Evolutionary conservation across 139 green algal species (phyloP).

Genomic region (Microglena sp.): DNA sequence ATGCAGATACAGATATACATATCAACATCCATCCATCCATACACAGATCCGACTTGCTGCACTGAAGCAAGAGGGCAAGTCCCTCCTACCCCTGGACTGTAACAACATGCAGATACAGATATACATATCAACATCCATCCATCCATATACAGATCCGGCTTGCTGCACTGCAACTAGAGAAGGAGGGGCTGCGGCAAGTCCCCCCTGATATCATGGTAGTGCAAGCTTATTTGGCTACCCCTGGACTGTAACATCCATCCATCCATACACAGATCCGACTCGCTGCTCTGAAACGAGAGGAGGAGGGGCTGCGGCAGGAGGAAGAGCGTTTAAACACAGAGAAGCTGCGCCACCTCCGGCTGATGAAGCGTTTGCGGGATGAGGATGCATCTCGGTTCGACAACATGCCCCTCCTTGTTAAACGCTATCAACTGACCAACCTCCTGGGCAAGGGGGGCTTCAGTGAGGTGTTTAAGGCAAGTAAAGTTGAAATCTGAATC

Average conservation of each 20-base stretch:
- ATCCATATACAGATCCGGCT: neutral
- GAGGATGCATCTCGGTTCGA: slow-evolving; percentile 10
- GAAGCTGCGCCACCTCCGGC: slow-evolving; percentile 53
- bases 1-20: too few relatives aligned
- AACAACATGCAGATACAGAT: neutral
- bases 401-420: neutral
- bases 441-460: slow-evolving; percentile 91
- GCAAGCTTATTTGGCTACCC: neutral
- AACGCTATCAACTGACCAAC: slow-evolving; percentile 6
- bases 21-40: too few relatives aligned
- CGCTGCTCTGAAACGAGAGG: slow-evolving; percentile 62
- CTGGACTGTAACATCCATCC: slow-evolving; percentile 2
- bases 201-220: neutral
- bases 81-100: too few relatives aligned
- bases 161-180: neutral
- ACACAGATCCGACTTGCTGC: neutral
- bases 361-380: slow-evolving; percentile 61
- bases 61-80: neutral
- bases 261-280: slow-evolving; percentile 43
- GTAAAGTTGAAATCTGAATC: neutral
- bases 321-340: slow-evolving; percentile 59
- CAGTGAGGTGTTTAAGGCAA: slow-evolving; percentile 74
- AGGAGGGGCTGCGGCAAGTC: neutral
- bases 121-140: neutral
- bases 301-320: slow-evolving; percentile 60